These are phyloP conservation scores for Alternaria sp. DNA, from an alignment of 2,329 filamentous ascomycete species.

Conservation along the genomic window DNA sequence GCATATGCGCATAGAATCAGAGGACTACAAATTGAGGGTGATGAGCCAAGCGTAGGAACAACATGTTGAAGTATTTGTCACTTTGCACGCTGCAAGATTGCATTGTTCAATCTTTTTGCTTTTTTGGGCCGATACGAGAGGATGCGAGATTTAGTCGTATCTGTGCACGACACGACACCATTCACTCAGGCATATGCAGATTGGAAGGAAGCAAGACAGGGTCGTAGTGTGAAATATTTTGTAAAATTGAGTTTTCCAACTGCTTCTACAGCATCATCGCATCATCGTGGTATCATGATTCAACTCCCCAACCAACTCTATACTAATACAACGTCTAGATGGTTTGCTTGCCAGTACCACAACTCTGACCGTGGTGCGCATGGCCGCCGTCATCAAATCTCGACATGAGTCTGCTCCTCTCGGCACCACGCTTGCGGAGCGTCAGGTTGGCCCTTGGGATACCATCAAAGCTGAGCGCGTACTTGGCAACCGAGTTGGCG, in stretches of 20 bases:
- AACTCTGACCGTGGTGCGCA: conserved; percentile 39
- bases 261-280: conserved; percentile 5
- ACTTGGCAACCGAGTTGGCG: conserved; percentile 52
- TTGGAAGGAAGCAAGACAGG: not conserved
- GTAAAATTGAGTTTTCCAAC: conserved; percentile 3
- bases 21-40: too few species aligned
- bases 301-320: not conserved
- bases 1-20: too few species aligned
- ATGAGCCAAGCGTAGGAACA: too few species aligned
- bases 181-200: not conserved
- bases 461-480: conserved; percentile 48
- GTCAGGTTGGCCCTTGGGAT: conserved; percentile 44
- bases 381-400: conserved; percentile 41
- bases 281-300: conserved; percentile 8
- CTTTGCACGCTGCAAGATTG: too few species aligned
- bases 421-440: conserved; percentile 43
- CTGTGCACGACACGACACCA: not conserved
- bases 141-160: not conserved
- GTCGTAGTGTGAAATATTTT: conserved; percentile 1
- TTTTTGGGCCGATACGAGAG: not conserved
- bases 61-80: too few species aligned
- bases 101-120: too few species aligned
- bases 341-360: conserved; percentile 32
- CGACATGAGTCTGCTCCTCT: conserved; percentile 31
- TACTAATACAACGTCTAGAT: conserved; percentile 18